These are phyloP conservation scores for Xylariaceae sp. DNA, from an alignment of 2,329 filamentous ascomycete species.

Conservation along the genomic window DNA sequence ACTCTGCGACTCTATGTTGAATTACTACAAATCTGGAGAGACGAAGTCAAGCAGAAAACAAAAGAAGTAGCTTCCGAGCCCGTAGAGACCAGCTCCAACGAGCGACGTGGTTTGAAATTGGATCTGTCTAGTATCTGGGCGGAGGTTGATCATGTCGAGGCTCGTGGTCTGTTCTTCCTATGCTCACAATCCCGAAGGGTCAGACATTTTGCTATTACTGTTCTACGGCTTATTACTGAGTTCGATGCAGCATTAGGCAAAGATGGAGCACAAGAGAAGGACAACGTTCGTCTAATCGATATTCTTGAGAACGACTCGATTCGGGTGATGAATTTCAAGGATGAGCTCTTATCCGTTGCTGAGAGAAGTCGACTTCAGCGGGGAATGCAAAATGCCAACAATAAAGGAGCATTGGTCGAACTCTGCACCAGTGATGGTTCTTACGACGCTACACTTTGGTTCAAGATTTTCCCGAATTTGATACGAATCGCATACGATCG, in stretches of 20 bases:
- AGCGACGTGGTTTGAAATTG: conserved; percentile 70
- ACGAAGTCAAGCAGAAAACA: conserved; percentile 85
- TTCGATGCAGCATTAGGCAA: conserved; percentile 88
- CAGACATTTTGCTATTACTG: conserved; percentile 84
- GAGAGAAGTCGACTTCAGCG: conserved; percentile 89
- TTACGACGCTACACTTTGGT: conserved; percentile 94
- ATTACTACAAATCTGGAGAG: conserved; percentile 92
- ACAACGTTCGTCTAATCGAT: conserved; percentile 73
- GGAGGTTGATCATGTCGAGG: conserved; percentile 94
- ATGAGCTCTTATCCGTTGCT: conserved; percentile 84
- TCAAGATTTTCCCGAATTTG: conserved; percentile 95
- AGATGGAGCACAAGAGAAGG: conserved; percentile 51
- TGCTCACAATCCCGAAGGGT: conserved; percentile 93
- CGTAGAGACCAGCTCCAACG: conserved; percentile 58
- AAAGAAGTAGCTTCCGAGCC: conserved; percentile 65
- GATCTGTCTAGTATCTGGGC: conserved; percentile 86
- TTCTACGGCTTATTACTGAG: conserved; percentile 85
- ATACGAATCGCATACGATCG: conserved; percentile 86
- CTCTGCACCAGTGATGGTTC: conserved; percentile 92
- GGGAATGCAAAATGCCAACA: conserved; percentile 78
- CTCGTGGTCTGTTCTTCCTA: conserved; percentile 92
- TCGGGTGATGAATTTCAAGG: conserved; percentile 85
- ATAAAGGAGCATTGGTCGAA: conserved; percentile 82
- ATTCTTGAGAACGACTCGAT: conserved; percentile 88
- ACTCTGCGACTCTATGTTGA: conserved; percentile 91